A percentile compares a stretch with the other conserved stretches of the same genome.
Evolutionary conservation across 257 asterid genomes (phyloP).

Genomic region (Osmanthus fragrans): DNA sequence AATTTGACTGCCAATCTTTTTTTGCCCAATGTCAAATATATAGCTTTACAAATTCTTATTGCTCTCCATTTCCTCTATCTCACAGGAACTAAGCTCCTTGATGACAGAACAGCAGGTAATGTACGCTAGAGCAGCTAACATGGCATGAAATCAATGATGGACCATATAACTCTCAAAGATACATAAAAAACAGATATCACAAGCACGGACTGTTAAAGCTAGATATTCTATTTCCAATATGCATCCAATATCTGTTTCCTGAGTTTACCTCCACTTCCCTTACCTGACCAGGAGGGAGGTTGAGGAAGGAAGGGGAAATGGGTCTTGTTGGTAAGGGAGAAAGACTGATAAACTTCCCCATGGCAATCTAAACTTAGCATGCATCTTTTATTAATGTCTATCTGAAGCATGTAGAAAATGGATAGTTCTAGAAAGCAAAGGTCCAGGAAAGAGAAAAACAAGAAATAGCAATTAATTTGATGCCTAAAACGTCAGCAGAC

Average conservation of each 20-base stretch:
- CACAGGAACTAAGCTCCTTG: not conserved
- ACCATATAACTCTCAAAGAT: not conserved
- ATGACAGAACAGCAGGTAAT: not conserved
- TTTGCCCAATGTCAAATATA: not conserved
- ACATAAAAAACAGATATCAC: not conserved
- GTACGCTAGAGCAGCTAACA: not conserved
- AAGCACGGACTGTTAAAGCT: not conserved
- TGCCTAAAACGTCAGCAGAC: constrained; percentile 18
- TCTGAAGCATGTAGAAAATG: not conserved
- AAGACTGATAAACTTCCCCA: not conserved
- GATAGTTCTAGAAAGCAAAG: constrained; percentile 10
- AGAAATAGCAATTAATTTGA: not conserved
- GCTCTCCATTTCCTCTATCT: not conserved
- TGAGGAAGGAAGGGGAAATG: not conserved
- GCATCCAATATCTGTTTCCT: not conserved
- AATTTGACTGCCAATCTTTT: not conserved
- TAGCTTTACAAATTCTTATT: not conserved
- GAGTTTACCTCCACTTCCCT: not conserved
- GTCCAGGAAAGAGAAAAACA: constrained; percentile 5
- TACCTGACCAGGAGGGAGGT: not conserved
- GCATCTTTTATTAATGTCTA: not conserved
- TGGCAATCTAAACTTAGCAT: not conserved
- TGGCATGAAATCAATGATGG: not conserved
- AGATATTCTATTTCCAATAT: not conserved
- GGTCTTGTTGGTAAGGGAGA: not conserved